These are phyloP conservation scores for Yamadazyma paraphyllophila DNA, from an alignment of 805 yeast genomes.

Conservation along the genomic window DNA sequence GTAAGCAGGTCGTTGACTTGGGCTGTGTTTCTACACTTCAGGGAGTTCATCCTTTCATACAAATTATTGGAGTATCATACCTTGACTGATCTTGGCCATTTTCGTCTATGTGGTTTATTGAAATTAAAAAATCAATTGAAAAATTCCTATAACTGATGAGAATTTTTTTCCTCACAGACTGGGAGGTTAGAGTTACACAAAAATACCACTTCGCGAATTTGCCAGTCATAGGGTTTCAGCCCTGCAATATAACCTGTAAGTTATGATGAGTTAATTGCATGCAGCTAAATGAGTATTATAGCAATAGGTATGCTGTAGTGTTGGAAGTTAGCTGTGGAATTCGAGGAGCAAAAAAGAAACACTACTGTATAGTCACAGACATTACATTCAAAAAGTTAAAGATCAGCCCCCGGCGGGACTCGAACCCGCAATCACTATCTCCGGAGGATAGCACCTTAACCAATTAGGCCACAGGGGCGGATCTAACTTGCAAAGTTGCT, in stretches of 20 bases:
- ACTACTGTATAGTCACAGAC: background rate
- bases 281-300: background rate
- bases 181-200: conserved; percentile 3
- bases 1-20: background rate
- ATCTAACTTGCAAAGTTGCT: conserved; percentile 6
- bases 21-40: background rate
- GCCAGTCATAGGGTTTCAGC: conserved; percentile 9
- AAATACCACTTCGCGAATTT: background rate
- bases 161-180: conserved; percentile 12
- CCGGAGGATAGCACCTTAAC: conserved; percentile 75
- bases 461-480: conserved; percentile 71
- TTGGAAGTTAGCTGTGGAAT: too few species aligned
- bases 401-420: conserved; percentile 66
- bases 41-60: conserved; percentile 9
- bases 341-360: background rate
- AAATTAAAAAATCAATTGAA: conserved; percentile 14
- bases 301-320: too few species aligned
- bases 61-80: conserved; percentile 28
- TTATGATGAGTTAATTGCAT: background rate
- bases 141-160: conserved; percentile 14
- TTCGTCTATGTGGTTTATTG: conserved; percentile 18
- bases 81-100: conserved; percentile 67
- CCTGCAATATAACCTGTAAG: conserved; percentile 1
- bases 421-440: conserved; percentile 74
- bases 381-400: conserved; percentile 3